A percentile compares a stretch with the other conserved stretches of the same genome.
These are phyloP conservation scores for Amanita muscaria DNA, from an alignment of 768 basidiomycete species.

Conservation along the genomic window DNA sequence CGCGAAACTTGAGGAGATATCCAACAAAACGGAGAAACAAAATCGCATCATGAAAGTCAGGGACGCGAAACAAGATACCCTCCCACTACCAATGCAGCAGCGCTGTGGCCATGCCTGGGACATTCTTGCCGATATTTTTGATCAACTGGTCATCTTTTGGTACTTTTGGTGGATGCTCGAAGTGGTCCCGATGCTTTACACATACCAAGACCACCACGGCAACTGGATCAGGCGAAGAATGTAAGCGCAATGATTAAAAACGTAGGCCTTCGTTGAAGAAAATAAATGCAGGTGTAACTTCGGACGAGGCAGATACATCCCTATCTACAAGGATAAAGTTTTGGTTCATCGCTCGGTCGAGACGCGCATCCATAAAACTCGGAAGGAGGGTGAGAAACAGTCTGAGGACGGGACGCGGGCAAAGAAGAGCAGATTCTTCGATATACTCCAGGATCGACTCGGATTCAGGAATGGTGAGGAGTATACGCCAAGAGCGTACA, in stretches of 20 bases:
- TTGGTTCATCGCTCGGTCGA: conserved; percentile 19
- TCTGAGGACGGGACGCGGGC: too few species aligned
- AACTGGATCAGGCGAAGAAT: conserved; percentile 17
- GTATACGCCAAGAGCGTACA: conserved; percentile 6
- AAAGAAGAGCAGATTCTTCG: too few species aligned
- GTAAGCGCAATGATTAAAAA: conserved; percentile 8
- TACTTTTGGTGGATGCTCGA: conserved; percentile 20
- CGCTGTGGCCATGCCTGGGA: conserved; percentile 9
- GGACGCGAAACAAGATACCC: not conserved
- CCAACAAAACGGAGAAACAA: not conserved
- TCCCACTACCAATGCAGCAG: not conserved
- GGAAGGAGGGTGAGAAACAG: not conserved
- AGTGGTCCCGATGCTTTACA: conserved; percentile 16
- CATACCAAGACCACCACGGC: conserved; percentile 17
- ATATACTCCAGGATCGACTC: too few species aligned
- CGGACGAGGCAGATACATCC: conserved; percentile 22
- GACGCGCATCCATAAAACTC: conserved; percentile 9
- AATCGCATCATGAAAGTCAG: conserved; percentile 1
- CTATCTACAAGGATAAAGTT: conserved; percentile 16
- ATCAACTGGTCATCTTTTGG: conserved; percentile 15
- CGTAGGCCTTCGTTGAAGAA: too few species aligned
- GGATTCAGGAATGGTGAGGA: too few species aligned
- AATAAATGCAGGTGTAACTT: conserved; percentile 18
- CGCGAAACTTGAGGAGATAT: too few species aligned
- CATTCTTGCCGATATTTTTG: conserved; percentile 13